Base-by-base conservation (phyloP, 2,329 filamentous ascomycete genomes). In the Trichoderma hamatum region DNA sequence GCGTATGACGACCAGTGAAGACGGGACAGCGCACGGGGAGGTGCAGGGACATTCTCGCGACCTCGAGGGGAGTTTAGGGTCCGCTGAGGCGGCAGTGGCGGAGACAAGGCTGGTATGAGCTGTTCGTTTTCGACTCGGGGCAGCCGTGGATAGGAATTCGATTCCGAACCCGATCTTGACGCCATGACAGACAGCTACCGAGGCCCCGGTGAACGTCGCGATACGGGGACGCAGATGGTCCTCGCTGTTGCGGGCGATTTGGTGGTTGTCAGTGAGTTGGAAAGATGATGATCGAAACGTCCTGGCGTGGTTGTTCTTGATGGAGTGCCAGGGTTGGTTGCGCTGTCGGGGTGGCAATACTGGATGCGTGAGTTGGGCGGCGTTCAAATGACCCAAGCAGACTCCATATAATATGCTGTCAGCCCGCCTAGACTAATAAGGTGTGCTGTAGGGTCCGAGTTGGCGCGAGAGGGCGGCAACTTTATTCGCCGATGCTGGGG, bases 21-120 rank as follows among this genome's bases (percentile, higher is more conserved):
- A 14, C 67, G 67, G 3, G 70, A 62, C 16, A 63, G 71, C 49
- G 64, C 5, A 61, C 67, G 71, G 46, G 70, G 49, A 72, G 72
- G 39, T 70, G 71, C 59, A 71, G 71, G 26, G 73, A 72, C 69
- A 71, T 68, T 73, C 56, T 78, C 75, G 69, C 75, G 75, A 24
- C 74, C 73, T 60, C 76, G 75, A 59, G 77, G 76, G 26, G 73
- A 70, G 55, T 74, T 76, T 28, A 78, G 68, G 60, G 76, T 75
- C 55, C 78, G 76, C 26, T 80, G 73, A 30, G 78, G 75, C 14
- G 79, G 77, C 5, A 80, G 73, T 30, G 72, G 71, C 28, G 78
- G 75, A 24, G 78, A 75, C 26, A 79, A 75, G 39, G 77, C 74
- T 36, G 78, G 77, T 61, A 76, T 78, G 70, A 79, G 76, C 19